Base-by-base conservation (phyloP, 768 basidiomycete species). In the Mycena belliarum region DNA sequence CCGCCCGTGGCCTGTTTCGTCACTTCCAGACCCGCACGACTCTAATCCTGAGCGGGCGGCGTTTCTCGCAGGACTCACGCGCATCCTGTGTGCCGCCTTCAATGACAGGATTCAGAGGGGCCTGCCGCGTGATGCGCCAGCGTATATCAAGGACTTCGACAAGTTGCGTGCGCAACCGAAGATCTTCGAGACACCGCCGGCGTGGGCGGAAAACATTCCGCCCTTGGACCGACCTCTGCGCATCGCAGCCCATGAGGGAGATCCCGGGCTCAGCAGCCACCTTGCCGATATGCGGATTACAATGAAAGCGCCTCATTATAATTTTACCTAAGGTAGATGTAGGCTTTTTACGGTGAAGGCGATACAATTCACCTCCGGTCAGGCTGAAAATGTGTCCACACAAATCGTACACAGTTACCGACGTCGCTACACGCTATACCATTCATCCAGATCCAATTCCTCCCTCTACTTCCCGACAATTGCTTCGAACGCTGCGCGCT, bases 71-170 rank as follows among this genome's bases (percentile, higher is more conserved):
- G 72, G 60, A 20, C 64, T 72, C 32, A 69, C 69, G 4, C 63
- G 58, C 15, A 57, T 72, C 24, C 62, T 72, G 63, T 68, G 66
- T 49, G 60, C 64, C 42, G 56, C 73, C 14, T 70, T 69, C 44
- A 70, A 69, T 20, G 65, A 63, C 38, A 64, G 68, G 21, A 69
- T 75, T 52, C 66, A 65, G 53, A 42, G 56, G 33, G 73, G 73
- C n/a, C 62, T 74, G 6, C 73, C 68, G 7, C 60, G 72, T 25
- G 71, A 73, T 46, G 70, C 69, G 15, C 73, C 73, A 37, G 64
- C 70, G 4, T 69, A 75, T 45, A 63, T 71, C 37, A 52, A 56
- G 43, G 70, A 75, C 59, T 75, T 63, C 29, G 64, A 66, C n/a
- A 72, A 63, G 55, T 66, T 74, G 4, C 55, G 61, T 48, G 57